Evolutionary conservation across 2,329 filamentous ascomycete genomes (phyloP).

Genomic region (Colletotrichum lentis): DNA sequence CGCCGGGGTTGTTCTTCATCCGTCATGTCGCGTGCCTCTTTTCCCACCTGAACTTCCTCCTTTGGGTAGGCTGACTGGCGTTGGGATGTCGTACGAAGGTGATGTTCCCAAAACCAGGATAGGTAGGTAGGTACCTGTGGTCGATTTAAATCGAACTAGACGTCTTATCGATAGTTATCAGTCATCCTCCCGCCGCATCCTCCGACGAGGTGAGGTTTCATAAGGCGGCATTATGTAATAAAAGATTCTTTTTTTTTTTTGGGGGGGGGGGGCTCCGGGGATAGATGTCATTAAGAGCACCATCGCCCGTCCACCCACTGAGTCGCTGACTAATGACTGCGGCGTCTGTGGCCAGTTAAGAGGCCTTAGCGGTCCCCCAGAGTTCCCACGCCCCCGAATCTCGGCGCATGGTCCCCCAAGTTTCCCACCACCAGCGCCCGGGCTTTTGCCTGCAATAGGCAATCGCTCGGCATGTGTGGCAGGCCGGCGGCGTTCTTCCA

Average conservation of each 20-base stretch:
- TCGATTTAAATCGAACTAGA: neutral
- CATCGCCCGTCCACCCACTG: neutral
- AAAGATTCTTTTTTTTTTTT: neutral
- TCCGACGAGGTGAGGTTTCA: neutral
- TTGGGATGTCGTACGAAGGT: neutral
- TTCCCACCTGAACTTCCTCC: neutral
- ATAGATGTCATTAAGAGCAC: neutral
- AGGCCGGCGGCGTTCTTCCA: neutral
- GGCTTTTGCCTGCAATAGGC: slow-evolving; percentile 23
- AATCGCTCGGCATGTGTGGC: slow-evolving; percentile 5
- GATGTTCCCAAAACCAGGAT: neutral
- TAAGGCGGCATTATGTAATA: neutral
- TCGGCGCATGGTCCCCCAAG: slow-evolving; percentile 13
- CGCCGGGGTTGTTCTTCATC: slow-evolving; percentile 29
- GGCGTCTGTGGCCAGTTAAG: neutral
- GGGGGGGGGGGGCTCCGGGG: no score
- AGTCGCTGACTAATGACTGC: neutral
- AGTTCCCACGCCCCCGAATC: slow-evolving; percentile 12
- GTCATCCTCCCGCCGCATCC: neutral
- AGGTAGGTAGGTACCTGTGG: neutral
- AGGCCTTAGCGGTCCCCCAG: neutral
- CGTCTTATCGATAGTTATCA: neutral
- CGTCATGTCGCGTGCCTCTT: slow-evolving; percentile 11
- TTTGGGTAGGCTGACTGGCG: neutral
- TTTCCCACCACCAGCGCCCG: slow-evolving; percentile 16